Percentiles rank a stretch among this genome's conserved stretches.
These are phyloP conservation scores for Boletus pseudo-olivaceus DNA, from an alignment of 768 basidiomycete species.

Conservation along the genomic window DNA sequence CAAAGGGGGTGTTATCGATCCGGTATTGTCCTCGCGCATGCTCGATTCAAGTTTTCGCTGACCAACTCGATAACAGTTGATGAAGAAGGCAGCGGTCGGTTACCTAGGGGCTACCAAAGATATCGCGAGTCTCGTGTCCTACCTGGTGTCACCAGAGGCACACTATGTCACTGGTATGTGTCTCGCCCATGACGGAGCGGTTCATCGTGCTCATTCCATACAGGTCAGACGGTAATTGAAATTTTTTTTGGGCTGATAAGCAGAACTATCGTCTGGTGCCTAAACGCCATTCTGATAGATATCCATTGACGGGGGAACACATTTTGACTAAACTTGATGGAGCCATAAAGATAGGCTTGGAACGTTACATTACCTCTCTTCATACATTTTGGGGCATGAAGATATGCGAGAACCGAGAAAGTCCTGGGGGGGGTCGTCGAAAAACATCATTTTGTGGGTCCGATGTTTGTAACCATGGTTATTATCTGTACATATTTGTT, in stretches of 20 bases:
- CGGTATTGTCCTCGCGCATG: slow-evolving; percentile 5
- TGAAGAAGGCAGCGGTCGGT: slow-evolving; percentile 15
- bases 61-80: slow-evolving; percentile 8
- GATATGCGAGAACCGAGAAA: neutral
- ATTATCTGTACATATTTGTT: too few relatives aligned
- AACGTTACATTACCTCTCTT: neutral
- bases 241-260: neutral
- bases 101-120: slow-evolving; percentile 28
- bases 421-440: too few relatives aligned
- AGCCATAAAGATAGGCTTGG: neutral
- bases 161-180: slow-evolving; percentile 33
- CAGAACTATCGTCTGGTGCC: neutral
- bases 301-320: slow-evolving; percentile 22
- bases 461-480: too few relatives aligned
- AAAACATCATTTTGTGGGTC: too few relatives aligned
- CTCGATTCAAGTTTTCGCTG: neutral
- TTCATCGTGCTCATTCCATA: neutral
- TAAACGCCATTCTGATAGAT: slow-evolving; percentile 9
- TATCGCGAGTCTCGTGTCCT: slow-evolving; percentile 37
- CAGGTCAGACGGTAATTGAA: slow-evolving; percentile 27
- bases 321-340: slow-evolving; percentile 19
- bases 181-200: neutral
- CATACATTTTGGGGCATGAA: too few relatives aligned
- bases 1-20: slow-evolving; percentile 10
- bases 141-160: slow-evolving; percentile 33